These are phyloP conservation scores for Hortaea sp. DNA, from an alignment of 2,329 filamentous ascomycete genomes.

Conservation along the genomic window DNA sequence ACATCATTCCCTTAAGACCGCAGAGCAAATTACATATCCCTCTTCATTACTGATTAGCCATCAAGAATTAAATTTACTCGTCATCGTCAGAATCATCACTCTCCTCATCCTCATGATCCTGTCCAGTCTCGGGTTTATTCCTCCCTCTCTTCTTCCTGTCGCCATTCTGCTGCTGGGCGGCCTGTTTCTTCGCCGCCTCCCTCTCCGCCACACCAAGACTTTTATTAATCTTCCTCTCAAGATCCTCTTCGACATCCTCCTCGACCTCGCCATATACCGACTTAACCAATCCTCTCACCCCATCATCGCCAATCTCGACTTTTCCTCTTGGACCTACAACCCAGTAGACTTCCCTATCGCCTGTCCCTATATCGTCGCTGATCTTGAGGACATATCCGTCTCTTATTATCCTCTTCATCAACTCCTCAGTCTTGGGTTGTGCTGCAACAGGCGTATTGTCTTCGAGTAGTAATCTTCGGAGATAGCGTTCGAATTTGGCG, in stretches of 20 bases:
- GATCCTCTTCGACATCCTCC: constrained; percentile 17
- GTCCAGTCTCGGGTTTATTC: constrained; percentile 6
- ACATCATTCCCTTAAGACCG: too few species aligned
- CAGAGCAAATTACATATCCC: too few species aligned
- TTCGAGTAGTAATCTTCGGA: constrained; percentile 65
- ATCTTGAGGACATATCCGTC: constrained; percentile 76
- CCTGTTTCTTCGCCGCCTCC: constrained; percentile 1
- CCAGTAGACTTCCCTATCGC: constrained; percentile 71
- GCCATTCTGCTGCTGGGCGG: not conserved
- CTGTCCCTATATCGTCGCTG: constrained; percentile 53
- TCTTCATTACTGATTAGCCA: too few species aligned
- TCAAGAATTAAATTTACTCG: not conserved
- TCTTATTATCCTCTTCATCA: constrained; percentile 63
- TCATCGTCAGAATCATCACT: constrained; percentile 7
- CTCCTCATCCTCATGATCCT: constrained; percentile 8
- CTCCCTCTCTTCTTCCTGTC: constrained; percentile 10
- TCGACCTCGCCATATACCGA: constrained; percentile 40
- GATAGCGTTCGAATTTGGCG: constrained; percentile 64
- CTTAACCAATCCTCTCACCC: constrained; percentile 59
- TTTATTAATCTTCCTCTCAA: constrained; percentile 24
- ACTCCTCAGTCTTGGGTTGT: constrained; percentile 59
- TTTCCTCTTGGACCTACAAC: constrained; percentile 76
- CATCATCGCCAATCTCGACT: constrained; percentile 70
- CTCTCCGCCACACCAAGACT: constrained; percentile 21
- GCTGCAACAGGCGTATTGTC: constrained; percentile 51